Evolutionary conservation across 164 flowering plant genomes (phyloP), one percentile per base, ranked within the genome.

Genomic region (Vitis riparia): DNA sequence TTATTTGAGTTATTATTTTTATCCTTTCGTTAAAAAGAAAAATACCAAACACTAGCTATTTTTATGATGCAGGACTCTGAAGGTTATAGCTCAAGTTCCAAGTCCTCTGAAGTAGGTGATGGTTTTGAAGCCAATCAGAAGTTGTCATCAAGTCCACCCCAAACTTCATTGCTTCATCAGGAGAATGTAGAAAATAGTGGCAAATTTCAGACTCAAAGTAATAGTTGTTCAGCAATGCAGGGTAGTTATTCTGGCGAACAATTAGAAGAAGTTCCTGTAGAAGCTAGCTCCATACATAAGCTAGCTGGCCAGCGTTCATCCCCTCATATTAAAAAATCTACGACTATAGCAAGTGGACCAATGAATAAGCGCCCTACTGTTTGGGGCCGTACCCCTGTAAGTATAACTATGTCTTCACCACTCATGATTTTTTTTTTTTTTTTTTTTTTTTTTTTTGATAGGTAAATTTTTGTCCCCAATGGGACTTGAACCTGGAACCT

Each of bases 351-450:
- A 49, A 71, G 65, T 75, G 85, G 78, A 70, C 73, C 83, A 50
- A 32, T n/a, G 14, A 68, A 55, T 30, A 68, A 67, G 68, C 82
- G 73, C 17, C 81, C 75, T 29, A 70, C 83, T 71, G 64, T 79
- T 70, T 89, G 88, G 95, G 97, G 90, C 5, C 91, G 92, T 48
- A 79, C 91, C 10, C 15, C 97, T 79, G 98, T 92, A 77, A 88
- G 97, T 89, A 70, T 59, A 57, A 13, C 14, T 37, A 17, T 47
- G 37, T 66, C 72, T 59, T 63, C 17, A 62, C 9, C 11, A 55
- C 48, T 51, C 1, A 1, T 62, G 29, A 9, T 50, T 2, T 52
- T 17, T 55, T 19, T 19, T 19, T 19, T 17, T 17, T 17, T 0
- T 17, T 17, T 17, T 17, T 44, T 66, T 57, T 55, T 52, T 49